Evolutionary conservation across 345 rosid genomes (phyloP).

Genomic region (Rubroshorea leprosula): DNA sequence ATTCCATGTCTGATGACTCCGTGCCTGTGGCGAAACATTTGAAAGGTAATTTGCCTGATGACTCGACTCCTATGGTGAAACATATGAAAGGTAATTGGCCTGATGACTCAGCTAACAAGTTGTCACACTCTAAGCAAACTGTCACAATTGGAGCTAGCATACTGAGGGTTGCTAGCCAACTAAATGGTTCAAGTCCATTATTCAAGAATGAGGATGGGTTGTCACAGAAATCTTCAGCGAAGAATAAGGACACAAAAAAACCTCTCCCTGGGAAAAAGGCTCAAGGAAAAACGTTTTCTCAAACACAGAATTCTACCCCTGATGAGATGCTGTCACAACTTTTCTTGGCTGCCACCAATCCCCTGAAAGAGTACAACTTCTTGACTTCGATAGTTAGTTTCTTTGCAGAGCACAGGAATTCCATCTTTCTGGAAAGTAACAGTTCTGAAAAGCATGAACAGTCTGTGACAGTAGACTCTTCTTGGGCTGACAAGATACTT

Average conservation of each 20-base stretch:
- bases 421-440: slow-evolving; percentile 22
- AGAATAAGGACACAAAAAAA: slow-evolving; percentile 26
- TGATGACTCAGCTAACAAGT: slow-evolving; percentile 12
- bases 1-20: too few relatives aligned
- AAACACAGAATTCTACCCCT: slow-evolving; percentile 26
- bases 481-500: slow-evolving; percentile 18
- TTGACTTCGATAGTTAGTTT: slow-evolving; percentile 23
- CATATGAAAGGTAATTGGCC: slow-evolving; percentile 20
- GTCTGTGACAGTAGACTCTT: slow-evolving; percentile 26
- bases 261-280: slow-evolving; percentile 16
- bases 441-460: slow-evolving; percentile 14
- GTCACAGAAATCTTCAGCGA: too few relatives aligned
- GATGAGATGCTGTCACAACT: slow-evolving; percentile 32
- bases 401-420: slow-evolving; percentile 38
- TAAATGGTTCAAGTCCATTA: slow-evolving; percentile 28
- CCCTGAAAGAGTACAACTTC: slow-evolving; percentile 24
- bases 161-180: slow-evolving; percentile 36
- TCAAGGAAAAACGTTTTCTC: slow-evolving; percentile 13
- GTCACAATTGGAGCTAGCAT: slow-evolving; percentile 40
- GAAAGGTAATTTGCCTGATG: too few relatives aligned
- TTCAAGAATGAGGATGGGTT: too few relatives aligned
- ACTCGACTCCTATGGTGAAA: slow-evolving; percentile 16
- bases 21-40: too few relatives aligned
- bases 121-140: slow-evolving; percentile 8
- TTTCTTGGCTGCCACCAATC: slow-evolving; percentile 30